phyloP scores from a whole-genome alignment of 2,329 filamentous ascomycete species.

The Fusarium compactum region DNA sequence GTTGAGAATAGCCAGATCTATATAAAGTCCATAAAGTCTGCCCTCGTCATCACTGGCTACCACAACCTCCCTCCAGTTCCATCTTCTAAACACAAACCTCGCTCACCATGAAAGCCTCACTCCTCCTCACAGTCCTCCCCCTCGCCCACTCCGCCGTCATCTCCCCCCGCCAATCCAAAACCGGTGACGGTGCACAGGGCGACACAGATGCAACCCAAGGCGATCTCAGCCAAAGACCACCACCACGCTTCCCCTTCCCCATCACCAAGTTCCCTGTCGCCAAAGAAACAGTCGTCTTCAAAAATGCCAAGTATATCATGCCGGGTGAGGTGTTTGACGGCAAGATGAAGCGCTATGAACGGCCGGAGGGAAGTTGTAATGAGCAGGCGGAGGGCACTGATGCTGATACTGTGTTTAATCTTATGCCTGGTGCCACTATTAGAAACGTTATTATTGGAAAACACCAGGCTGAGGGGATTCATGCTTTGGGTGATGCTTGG shows the following conservation, averaged over 20 bases:
- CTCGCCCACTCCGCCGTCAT: conserved; percentile 35
- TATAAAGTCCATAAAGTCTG: background rate
- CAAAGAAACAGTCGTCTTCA: conserved; percentile 46
- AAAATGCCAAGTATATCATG: conserved; percentile 49
- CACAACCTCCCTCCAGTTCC: fast-evolving
- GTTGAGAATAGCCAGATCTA: background rate
- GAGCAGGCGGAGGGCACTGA: conserved; percentile 59
- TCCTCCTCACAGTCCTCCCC: conserved; percentile 39
- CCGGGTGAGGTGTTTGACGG: conserved; percentile 52
- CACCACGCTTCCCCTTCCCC: conserved; percentile 49
- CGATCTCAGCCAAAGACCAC: conserved; percentile 44
- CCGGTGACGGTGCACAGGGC: conserved; percentile 43
- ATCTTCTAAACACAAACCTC: background rate
- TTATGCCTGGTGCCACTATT: conserved; percentile 53
- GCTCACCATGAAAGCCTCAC: conserved; percentile 42
- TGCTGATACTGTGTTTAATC: conserved; percentile 56
- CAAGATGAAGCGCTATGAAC: conserved; percentile 55
- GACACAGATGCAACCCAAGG: conserved; percentile 44
- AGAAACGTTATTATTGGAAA: conserved; percentile 56
- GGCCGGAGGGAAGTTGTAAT: conserved; percentile 56
- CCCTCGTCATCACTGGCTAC: background rate
- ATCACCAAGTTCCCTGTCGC: conserved; percentile 48
- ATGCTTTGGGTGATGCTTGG: conserved; percentile 49
- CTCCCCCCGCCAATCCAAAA: conserved; percentile 33
- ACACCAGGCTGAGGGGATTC: conserved; percentile 52